Percentiles rank a stretch among this genome's conserved stretches.
Conservation (phyloP, 805 yeast genomes). For the Aciculoconidium aculeatum region DNA sequence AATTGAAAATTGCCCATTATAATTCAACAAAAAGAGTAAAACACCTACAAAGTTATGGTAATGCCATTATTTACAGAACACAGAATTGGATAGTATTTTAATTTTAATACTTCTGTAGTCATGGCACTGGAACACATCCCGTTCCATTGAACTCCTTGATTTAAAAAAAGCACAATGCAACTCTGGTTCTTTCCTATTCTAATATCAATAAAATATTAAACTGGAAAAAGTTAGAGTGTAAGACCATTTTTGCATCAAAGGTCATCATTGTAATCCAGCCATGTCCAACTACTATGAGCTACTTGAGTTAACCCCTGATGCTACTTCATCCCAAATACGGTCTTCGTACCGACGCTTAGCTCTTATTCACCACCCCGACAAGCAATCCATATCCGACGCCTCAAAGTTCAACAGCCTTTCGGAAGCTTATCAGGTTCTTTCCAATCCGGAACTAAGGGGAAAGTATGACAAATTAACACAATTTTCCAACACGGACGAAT, state of each 20-base stretch:
- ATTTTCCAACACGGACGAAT: conserved; percentile 1
- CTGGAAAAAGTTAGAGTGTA: no score
- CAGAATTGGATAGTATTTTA: no score
- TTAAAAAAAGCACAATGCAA: no score
- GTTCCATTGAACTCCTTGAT: no score
- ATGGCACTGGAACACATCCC: no score
- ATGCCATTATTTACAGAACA: no score
- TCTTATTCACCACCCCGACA: conserved; percentile 36
- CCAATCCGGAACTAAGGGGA: conserved; percentile 16
- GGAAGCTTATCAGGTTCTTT: conserved; percentile 26
- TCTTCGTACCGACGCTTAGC: conserved; percentile 30
- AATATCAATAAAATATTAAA: no score
- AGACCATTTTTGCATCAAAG: neutral
- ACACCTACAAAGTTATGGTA: no score
- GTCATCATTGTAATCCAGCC: neutral
- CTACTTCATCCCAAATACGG: conserved; percentile 19
- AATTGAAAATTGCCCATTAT: no score
- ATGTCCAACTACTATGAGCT: conserved; percentile 18
- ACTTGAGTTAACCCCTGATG: conserved; percentile 17
- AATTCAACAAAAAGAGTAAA: no score
- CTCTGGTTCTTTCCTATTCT: no score
- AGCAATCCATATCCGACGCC: conserved; percentile 15
- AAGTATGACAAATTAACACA: conserved; percentile 33
- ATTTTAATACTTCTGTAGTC: no score
- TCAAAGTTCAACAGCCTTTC: conserved; percentile 26